These are phyloP conservation scores for Saccharomycopsis malanga DNA, from an alignment of 805 yeast species.

Conservation along the genomic window DNA sequence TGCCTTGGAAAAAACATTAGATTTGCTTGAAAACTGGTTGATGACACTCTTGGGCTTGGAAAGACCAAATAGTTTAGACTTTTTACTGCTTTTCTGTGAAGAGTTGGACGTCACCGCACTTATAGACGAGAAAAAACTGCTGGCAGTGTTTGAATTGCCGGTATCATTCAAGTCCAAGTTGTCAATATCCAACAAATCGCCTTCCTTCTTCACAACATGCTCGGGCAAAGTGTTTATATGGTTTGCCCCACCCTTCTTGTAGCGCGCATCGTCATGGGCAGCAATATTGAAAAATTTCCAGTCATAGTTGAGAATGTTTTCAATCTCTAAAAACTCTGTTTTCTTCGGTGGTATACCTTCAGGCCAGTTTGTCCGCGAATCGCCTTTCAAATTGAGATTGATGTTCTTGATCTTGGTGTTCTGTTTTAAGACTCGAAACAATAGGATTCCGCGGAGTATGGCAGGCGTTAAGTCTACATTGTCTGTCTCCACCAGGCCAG, in stretches of 20 bases:
- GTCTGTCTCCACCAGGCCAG: background rate
- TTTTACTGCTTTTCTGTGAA: constrained; percentile 2
- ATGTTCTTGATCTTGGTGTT: constrained; percentile 57
- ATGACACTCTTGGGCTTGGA: constrained; percentile 7
- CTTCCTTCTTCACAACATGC: constrained; percentile 6
- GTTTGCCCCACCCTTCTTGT: constrained; percentile 38
- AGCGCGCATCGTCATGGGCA: constrained; percentile 29
- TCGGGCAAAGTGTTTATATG: constrained; percentile 23
- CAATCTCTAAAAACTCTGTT: constrained; percentile 54
- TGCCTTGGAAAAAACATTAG: background rate
- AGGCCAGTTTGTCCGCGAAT: constrained; percentile 87
- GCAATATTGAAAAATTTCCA: constrained; percentile 77
- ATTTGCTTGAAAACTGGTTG: background rate
- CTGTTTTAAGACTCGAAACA: constrained; percentile 63
- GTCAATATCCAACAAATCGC: constrained; percentile 27
- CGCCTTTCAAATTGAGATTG: constrained; percentile 55
- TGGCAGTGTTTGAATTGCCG: background rate
- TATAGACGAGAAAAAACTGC: constrained; percentile 26
- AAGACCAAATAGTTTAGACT: constrained; percentile 14
- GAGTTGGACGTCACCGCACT: constrained; percentile 23
- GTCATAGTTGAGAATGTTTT: constrained; percentile 64
- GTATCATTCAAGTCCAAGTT: constrained; percentile 13
- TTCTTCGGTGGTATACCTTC: constrained; percentile 95
- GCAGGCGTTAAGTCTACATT: constrained; percentile 50
- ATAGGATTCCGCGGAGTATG: constrained; percentile 71